Base-by-base conservation (phyloP, 768 basidiomycete genomes). In the Auricularia sp. region DNA sequence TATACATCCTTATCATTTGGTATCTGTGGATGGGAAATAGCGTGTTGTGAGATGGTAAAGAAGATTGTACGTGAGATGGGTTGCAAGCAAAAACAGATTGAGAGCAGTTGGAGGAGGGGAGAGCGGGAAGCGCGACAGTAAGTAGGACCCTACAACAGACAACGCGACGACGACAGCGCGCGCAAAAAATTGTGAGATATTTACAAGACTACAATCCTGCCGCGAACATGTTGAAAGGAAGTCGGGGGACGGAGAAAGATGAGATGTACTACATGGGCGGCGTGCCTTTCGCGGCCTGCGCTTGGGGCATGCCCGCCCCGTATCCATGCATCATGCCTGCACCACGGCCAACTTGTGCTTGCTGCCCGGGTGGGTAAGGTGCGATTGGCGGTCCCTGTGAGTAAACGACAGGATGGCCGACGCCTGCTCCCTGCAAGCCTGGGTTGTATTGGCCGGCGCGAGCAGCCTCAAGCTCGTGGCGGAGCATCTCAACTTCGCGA, bases 401-500 rank as follows among this genome's bases (percentile, higher is more conserved):
- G 70, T 85, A 87, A 35, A 83, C 78, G 36, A 79, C 74, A 61
- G 78, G 79, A 62, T 80, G 76, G 75, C 23, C 83, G 75, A 65
- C 54, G 63, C 33, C 79, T 75, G 70, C 84, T 86, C 2, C 80
- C 73, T 11, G 82, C 75, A 62, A 82, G 64, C 36, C 73, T 71
- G 44, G 58, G 76, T 78, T 23, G 29, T 33, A 59, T 35, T 59
- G 56, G 10, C 29, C 56, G 33, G 56, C 87, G 61, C 87, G 87
- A 64, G 83, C 65, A 65, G 73, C 73, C 29, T 85, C 90, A 61
- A 91, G 71, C 73, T 94, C 92, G 69, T 88, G 86, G 70, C 89
- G 81, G 65, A 93, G 75, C 74, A 85, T 79, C 54, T 92, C 91
- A 53, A 93, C 81, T 73, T 94, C 91, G 66, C 88, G 82, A 2